These are phyloP conservation scores for Tricholoma sp. DNA, from an alignment of 768 basidiomycete genomes.

Conservation along the genomic window DNA sequence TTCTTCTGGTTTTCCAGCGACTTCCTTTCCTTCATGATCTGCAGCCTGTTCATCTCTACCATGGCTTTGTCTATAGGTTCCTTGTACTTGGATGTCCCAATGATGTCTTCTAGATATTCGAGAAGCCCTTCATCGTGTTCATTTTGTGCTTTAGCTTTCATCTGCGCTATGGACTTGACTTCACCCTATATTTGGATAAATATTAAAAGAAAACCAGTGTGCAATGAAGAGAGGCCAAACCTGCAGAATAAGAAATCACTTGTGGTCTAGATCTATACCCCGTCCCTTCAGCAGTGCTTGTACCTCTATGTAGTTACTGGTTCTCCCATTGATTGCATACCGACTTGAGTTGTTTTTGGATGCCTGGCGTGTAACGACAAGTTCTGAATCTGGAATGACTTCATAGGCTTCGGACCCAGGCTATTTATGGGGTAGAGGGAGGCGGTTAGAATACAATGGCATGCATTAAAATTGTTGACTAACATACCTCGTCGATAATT, in stretches of 20 bases:
- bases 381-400: slow-evolving; percentile 74
- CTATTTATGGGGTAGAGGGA: slow-evolving; percentile 53
- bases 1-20: slow-evolving; percentile 83
- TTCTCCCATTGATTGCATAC: slow-evolving; percentile 83
- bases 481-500: slow-evolving; percentile 77
- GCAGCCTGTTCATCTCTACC: slow-evolving; percentile 75
- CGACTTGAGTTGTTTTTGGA: slow-evolving; percentile 86
- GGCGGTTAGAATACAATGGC: background rate
- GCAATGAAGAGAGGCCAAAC: slow-evolving; percentile 32
- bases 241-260: slow-evolving; percentile 96
- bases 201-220: slow-evolving; percentile 2
- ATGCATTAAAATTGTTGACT: slow-evolving; percentile 14
- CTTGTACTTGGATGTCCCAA: slow-evolving; percentile 91
- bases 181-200: slow-evolving; percentile 64
- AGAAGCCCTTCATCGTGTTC: slow-evolving; percentile 97
- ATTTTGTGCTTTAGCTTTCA: slow-evolving; percentile 92
- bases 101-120: slow-evolving; percentile 98
- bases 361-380: slow-evolving; percentile 84
- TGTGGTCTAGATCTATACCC: slow-evolving; percentile 96
- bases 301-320: slow-evolving; percentile 83
- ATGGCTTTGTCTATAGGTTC: slow-evolving; percentile 82
- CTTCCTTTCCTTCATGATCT: slow-evolving; percentile 85
- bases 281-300: slow-evolving; percentile 84
- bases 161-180: slow-evolving; percentile 97
- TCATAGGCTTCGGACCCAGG: slow-evolving; percentile 85